phyloP scores from a whole-genome alignment of 2,329 filamentous ascomycete genomes.

The Fusarium succisae region DNA sequence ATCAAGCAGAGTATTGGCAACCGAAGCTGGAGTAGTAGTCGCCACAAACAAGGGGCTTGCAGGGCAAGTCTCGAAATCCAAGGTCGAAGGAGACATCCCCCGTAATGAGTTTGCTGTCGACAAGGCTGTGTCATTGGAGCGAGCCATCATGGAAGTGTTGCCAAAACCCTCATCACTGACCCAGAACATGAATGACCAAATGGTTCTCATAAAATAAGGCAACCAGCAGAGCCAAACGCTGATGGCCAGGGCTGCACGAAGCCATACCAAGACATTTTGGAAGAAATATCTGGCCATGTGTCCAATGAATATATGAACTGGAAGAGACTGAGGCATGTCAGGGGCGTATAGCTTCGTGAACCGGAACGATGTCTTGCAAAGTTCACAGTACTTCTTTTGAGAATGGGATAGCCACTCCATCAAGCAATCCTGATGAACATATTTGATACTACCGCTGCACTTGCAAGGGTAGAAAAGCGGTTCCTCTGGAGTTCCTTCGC shows the following conservation, averaged over 20 bases:
- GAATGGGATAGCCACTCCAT: constrained; percentile 99
- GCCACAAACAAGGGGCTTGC: constrained; percentile 48
- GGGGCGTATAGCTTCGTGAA: constrained; percentile 98
- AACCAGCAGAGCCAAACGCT: constrained; percentile 90
- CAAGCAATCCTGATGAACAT: constrained; percentile 95
- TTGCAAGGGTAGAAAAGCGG: constrained; percentile 98
- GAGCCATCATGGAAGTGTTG: constrained; percentile 43
- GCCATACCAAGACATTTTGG: constrained; percentile 78
- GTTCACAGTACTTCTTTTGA: constrained; percentile 99
- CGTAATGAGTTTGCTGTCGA: constrained; percentile 26
- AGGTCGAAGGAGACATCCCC: constrained; percentile 45
- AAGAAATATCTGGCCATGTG: constrained; percentile 79
- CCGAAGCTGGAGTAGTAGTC: constrained; percentile 45
- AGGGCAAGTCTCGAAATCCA: constrained; percentile 47
- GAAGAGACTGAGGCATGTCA: constrained; percentile 88
- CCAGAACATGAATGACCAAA: constrained; percentile 97
- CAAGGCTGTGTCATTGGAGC: constrained; percentile 35
- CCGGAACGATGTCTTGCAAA: constrained; percentile 97
- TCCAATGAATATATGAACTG: constrained; percentile 80
- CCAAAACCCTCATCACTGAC: constrained; percentile 79
- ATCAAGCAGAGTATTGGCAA: constrained; percentile 45
- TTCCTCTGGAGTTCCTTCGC: constrained; percentile 83
- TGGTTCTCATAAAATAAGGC: constrained; percentile 88
- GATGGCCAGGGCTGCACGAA: constrained; percentile 79
- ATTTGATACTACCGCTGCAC: constrained; percentile 98